Base-by-base conservation (phyloP, 345 rosid species). In the Syzygium grande region DNA sequence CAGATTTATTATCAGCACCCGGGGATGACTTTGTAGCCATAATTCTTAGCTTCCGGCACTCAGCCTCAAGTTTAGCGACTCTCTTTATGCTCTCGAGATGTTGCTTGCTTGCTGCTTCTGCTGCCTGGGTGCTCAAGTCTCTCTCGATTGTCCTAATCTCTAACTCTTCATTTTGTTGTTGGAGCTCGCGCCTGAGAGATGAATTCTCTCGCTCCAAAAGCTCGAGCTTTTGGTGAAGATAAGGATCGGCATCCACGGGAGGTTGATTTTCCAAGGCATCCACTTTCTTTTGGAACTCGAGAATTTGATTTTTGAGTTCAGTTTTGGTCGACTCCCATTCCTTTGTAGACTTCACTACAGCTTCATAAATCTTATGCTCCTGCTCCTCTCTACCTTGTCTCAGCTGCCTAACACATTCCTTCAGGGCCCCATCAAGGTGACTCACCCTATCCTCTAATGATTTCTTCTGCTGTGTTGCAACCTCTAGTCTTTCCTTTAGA, bases 341-440 rank as follows among this genome's bases (percentile, higher is more conserved):
- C 38, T 49, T 84, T 19, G 91, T 91, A 88, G 87, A 88, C 89
- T 92, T 93, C 34, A 73, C 88, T 15, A 96, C 89, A 63, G 97
- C 94, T 19, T 95, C 98, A 84, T 55, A 87, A 53, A 95, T 92
- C 85, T 91, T 92, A 79, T 92, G 90, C 52, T 96, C 98, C 86
- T 95, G 99, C 89, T 95, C 98, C 25, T 95, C 99, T 91, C 94
- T 94, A 25, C 94, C 96, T 91, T 93, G 97, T 88, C 99, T 90
- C 87, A 97, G 93, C 91, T 97, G 98, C 95, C 98, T 94, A 84
- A 97, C 95, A 91, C 99, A 97, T 87, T 97, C 99, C 93, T 95
- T 96, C 38, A 97, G 91, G 86, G 99, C 99, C 68, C 96, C 99
- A 88, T 97, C 99, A 34, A 97, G 93, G 89, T 97, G 99, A 87